phyloP scores from a whole-genome alignment of 768 basidiomycete genomes.

The Artomyces pyxidatus region DNA sequence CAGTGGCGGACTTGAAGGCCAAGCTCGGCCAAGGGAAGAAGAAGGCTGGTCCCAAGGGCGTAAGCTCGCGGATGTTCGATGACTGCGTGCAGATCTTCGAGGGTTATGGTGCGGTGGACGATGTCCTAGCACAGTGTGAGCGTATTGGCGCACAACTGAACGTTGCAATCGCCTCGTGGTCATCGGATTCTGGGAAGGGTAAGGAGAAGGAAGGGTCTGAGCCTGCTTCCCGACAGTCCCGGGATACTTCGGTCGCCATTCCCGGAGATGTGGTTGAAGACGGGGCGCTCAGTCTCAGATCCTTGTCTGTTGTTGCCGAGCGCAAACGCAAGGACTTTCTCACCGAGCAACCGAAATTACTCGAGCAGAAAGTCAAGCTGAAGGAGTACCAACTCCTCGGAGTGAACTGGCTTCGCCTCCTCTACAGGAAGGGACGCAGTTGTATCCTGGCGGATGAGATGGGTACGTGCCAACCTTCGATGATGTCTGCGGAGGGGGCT shows the following conservation, averaged over 20 bases:
- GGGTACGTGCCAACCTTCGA: constrained; percentile 49
- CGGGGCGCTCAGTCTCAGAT: constrained; percentile 51
- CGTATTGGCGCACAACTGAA: constrained; percentile 70
- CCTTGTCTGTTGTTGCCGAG: constrained; percentile 34
- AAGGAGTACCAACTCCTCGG: constrained; percentile 98
- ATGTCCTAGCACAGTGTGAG: constrained; percentile 83
- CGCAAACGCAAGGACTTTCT: constrained; percentile 57
- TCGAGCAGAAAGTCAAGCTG: constrained; percentile 61
- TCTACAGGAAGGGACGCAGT: constrained; percentile 73
- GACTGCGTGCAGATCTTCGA: constrained; percentile 79
- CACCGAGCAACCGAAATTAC: constrained; percentile 58
- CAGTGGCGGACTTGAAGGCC: constrained; percentile 60
- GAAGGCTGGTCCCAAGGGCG: constrained; percentile 72
- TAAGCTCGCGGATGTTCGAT: constrained; percentile 86
- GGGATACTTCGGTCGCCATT: constrained; percentile 10
- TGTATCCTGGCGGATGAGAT: constrained; percentile 99
- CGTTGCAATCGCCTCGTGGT: constrained; percentile 75
- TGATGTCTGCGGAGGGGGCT: constrained; percentile 8
- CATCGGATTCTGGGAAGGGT: constrained; percentile 23
- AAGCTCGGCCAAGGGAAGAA: constrained; percentile 85
- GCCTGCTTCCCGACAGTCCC: constrained; percentile 18
- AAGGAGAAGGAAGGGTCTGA: constrained; percentile 34
- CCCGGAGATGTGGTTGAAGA: constrained; percentile 38
- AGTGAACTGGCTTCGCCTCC: constrained; percentile 92
- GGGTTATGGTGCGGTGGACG: constrained; percentile 84